Percentiles rank a stretch among this genome's conserved stretches.
These are phyloP conservation scores for Blastomyces gilchristii DNA, from an alignment of 2,329 filamentous ascomycete species.

Conservation along the genomic window DNA sequence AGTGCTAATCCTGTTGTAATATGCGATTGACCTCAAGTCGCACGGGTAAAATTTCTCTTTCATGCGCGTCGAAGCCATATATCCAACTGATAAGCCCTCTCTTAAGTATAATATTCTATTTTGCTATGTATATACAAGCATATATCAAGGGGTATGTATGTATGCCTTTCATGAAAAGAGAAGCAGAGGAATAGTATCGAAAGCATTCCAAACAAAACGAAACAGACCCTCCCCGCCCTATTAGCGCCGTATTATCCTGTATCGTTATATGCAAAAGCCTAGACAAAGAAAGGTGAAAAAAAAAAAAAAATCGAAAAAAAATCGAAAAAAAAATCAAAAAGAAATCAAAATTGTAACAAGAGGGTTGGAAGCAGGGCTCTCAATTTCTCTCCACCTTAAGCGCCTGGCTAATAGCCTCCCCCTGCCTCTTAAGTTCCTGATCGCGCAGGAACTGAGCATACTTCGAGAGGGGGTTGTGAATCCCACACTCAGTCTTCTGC, in stretches of 20 bases:
- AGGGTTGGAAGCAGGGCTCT: not conserved
- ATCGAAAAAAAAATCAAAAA: not conserved
- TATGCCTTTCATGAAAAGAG: not conserved
- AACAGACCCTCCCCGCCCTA: not conserved
- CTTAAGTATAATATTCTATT: not conserved
- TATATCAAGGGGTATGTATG: not conserved
- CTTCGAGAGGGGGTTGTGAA: conserved; percentile 93
- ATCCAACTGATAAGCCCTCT: not conserved
- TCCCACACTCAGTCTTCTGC: conserved; percentile 92
- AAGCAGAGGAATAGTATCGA: not conserved
- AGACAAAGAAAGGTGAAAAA: not conserved
- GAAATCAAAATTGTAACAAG: not conserved
- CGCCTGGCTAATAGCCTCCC: conserved; percentile 43
- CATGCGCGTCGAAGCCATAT: not conserved
- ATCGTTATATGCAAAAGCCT: not conserved
- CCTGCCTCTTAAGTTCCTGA: conserved; percentile 57
- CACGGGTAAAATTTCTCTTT: not conserved
- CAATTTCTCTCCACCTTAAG: conserved; percentile 20
- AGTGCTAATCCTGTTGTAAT: not conserved
- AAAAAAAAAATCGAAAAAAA: not conserved
- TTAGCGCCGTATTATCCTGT: not conserved
- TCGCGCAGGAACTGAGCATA: conserved; percentile 77
- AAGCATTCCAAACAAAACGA: not conserved
- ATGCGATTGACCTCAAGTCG: not conserved
- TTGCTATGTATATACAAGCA: not conserved